These are phyloP conservation scores for Linum tenue DNA, from an alignment of 345 rosid genomes.

Conservation along the genomic window DNA sequence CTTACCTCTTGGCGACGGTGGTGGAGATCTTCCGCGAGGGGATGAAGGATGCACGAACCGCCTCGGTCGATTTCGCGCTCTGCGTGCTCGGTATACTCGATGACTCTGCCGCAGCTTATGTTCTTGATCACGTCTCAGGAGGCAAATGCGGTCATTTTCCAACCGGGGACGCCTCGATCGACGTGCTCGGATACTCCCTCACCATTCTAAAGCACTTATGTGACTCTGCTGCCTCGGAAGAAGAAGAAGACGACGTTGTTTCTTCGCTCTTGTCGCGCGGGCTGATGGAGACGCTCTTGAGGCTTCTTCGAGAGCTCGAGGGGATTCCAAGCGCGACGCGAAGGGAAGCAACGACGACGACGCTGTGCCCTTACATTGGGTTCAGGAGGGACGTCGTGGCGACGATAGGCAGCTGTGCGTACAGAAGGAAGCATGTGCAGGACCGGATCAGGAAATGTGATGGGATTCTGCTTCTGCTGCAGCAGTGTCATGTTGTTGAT, in stretches of 20 bases:
- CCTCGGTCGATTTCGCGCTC: slow-evolving; percentile 20
- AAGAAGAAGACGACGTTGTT: slow-evolving; percentile 25
- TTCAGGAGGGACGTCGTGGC: slow-evolving; percentile 76
- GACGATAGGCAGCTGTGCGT: slow-evolving; percentile 62
- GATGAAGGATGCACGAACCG: slow-evolving; percentile 23
- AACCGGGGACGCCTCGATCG: slow-evolving; percentile 32
- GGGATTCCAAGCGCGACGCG: slow-evolving; percentile 49
- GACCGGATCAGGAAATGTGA: slow-evolving; percentile 56
- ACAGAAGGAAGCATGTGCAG: slow-evolving; percentile 51
- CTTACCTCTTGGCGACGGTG: slow-evolving; percentile 44
- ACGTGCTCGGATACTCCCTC: slow-evolving; percentile 62
- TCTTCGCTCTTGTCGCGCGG: slow-evolving; percentile 39
- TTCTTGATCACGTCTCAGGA: slow-evolving; percentile 27
- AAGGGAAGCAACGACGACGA: slow-evolving; percentile 17
- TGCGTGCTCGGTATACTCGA: slow-evolving; percentile 30
- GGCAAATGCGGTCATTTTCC: slow-evolving; percentile 45
- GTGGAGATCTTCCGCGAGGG: slow-evolving; percentile 51
- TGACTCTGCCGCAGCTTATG: slow-evolving; percentile 22
- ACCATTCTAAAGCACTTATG: slow-evolving; percentile 50
- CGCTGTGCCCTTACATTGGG: slow-evolving; percentile 57
- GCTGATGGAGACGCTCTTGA: slow-evolving; percentile 36
- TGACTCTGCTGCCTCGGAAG: slow-evolving; percentile 24
- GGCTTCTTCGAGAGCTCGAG: slow-evolving; percentile 52
- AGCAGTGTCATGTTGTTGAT: slow-evolving; percentile 41
- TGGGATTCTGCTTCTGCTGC: slow-evolving; percentile 51